Percentiles rank a stretch among this genome's conserved stretches.
phyloP scores from a whole-genome alignment of 768 basidiomycete species.

The Termitomyces sp. region DNA sequence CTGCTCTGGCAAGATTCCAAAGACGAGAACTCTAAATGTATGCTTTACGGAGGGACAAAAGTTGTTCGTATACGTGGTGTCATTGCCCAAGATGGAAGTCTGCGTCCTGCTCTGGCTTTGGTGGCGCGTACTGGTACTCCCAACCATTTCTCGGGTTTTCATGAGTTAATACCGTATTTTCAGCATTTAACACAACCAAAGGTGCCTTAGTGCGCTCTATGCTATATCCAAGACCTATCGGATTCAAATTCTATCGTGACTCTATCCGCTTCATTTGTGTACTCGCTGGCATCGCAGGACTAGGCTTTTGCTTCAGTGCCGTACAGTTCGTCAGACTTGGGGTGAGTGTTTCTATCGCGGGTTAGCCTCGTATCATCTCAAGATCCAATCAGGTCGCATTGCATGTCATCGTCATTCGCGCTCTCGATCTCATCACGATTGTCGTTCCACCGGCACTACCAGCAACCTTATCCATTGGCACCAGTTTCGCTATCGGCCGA shows the following conservation, averaged over 20 bases:
- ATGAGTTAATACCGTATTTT: neutral
- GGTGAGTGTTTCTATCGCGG: conserved; percentile 39
- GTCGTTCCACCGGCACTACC: conserved; percentile 97
- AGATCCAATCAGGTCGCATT: conserved; percentile 60
- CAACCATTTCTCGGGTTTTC: neutral
- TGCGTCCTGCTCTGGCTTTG: conserved; percentile 68
- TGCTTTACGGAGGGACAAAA: conserved; percentile 87
- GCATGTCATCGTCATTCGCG: conserved; percentile 89
- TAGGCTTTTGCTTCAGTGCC: conserved; percentile 91
- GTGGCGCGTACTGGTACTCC: conserved; percentile 80
- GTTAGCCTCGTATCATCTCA: neutral
- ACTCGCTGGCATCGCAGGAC: conserved; percentile 82
- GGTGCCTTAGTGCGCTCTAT: conserved; percentile 94
- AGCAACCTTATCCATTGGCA: conserved; percentile 95
- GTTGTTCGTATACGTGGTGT: conserved; percentile 81
- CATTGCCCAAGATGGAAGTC: conserved; percentile 47
- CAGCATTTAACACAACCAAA: conserved; percentile 95
- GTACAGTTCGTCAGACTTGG: conserved; percentile 90
- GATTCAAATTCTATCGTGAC: conserved; percentile 97
- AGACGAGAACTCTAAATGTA: conserved; percentile 76
- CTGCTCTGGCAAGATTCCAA: conserved; percentile 64
- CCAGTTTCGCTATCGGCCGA: conserved; percentile 88
- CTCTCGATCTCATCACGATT: conserved; percentile 92
- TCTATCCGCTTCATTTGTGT: conserved; percentile 90
- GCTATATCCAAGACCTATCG: conserved; percentile 97